Evolutionary conservation across 495 filamentous ascomycete genomes (phyloP), one percentile per base, ranked within the genome.

Genomic region (Usnea hakonensis): DNA sequence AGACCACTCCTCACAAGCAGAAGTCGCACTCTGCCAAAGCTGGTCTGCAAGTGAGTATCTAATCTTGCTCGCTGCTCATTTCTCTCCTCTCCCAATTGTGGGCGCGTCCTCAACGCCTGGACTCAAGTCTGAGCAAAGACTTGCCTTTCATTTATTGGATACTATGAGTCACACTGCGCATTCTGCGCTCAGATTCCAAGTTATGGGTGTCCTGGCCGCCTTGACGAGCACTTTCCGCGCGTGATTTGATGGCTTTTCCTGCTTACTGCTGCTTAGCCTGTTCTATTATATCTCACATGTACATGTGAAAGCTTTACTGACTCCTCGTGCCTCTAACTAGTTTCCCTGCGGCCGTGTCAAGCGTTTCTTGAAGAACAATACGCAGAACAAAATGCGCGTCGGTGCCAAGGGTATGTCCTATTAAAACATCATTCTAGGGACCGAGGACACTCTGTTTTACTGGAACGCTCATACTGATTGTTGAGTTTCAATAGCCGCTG

Each of bases 341-440:
- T 98, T 98, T 79, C 94, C 94, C 44, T 98, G 94, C 74, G 94
- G 94, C 77, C 95, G 94, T 87, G 92, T 98, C 72, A 98, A 98
- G 87, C 92, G 94, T 79, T 96, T 97, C 81, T 80, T 98, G 72
- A 97, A 97, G 84, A 94, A 94, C 76, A 96, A 96, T 78, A 97
- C 94, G 30, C 94, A 97, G 70, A 95, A 96, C 77, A 97, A 97
- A 83, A 97, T 97, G 91, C 93, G 94, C 79, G 95, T 98, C 67
- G 95, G 94, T 69, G 94, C 94, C 68, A 98, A 98, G 81, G 83
- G 83, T 86, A 76, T 33, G 72, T 64, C 7, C 55, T 44, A 44
- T n/a, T 19, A 2, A 28, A 21, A 2, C 16, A 41, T 53, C 33
- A 19, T 32, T 35, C 46, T 44, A 21, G 17, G 26, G 23, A 36